These are phyloP conservation scores for Coemansia erecta DNA, from an alignment of 192 early-diverging fungal genomes.

Conservation along the genomic window DNA sequence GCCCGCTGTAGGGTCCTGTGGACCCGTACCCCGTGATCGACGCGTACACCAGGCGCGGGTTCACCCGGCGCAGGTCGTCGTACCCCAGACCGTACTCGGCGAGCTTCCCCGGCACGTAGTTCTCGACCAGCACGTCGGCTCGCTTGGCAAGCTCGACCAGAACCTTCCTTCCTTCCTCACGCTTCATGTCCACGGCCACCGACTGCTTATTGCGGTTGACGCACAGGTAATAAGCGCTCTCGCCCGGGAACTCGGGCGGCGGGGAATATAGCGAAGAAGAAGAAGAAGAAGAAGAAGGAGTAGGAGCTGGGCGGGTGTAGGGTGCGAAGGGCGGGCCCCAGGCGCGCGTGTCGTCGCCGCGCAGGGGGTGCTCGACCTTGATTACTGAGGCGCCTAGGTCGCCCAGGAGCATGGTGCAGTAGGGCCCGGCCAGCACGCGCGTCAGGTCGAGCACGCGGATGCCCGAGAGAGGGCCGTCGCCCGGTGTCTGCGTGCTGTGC, in stretches of 20 bases:
- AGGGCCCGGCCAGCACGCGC: conserved; percentile 73
- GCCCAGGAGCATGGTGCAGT: conserved; percentile 75
- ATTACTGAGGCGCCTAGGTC: conserved; percentile 86
- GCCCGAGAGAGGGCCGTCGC: conserved; percentile 58
- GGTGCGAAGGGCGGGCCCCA: conserved; percentile 72
- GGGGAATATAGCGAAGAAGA: conserved; percentile 51
- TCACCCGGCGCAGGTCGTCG: conserved; percentile 61
- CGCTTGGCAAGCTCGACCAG: conserved; percentile 64
- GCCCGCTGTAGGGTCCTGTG: conserved; percentile 74
- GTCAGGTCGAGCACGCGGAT: conserved; percentile 72
- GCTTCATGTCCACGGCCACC: conserved; percentile 83
- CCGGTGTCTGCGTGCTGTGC: not conserved
- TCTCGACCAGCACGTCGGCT: conserved; percentile 86
- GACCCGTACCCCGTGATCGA: conserved; percentile 86
- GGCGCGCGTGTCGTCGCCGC: conserved; percentile 85
- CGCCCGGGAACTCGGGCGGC: conserved; percentile 48
- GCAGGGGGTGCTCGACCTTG: conserved; percentile 81
- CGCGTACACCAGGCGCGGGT: conserved; percentile 83
- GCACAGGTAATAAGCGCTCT: conserved; percentile 87
- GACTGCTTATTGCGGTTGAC: conserved; percentile 93
- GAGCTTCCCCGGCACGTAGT: conserved; percentile 88
- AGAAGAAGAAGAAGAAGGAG: too few relatives aligned
- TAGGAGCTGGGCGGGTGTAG: conserved; percentile 10
- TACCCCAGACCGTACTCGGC: conserved; percentile 73
- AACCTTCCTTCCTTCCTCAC: conserved; percentile 59